phyloP scores from a whole-genome alignment of 352 stramenopile species.

The Phytophthora cryptogea region DNA sequence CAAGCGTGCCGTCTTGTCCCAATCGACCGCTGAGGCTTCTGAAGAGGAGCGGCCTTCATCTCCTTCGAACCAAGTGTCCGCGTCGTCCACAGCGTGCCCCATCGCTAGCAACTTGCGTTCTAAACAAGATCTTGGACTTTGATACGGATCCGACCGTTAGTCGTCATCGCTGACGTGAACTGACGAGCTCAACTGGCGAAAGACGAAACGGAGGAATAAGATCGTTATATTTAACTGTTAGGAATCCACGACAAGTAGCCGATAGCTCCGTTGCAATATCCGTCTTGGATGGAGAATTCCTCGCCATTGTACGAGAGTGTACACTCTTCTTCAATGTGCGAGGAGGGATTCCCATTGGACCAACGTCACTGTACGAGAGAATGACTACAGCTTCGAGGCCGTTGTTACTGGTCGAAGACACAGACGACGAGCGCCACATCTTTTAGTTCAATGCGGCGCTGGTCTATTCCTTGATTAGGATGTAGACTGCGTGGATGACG shows the following conservation, averaged over 20 bases:
- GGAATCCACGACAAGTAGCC: slow-evolving; percentile 9
- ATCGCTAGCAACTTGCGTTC: slow-evolving; percentile 7
- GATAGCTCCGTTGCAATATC: slow-evolving; percentile 20
- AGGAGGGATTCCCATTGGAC: background rate
- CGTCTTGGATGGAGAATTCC: slow-evolving; percentile 4
- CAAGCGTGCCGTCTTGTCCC: slow-evolving; percentile 51
- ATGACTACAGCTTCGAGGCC: background rate
- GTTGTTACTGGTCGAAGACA: background rate
- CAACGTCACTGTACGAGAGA: slow-evolving; percentile 32
- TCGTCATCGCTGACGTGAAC: slow-evolving; percentile 6
- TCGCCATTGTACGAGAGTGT: slow-evolving; percentile 35
- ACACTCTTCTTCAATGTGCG: slow-evolving; percentile 41
- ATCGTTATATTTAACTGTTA: slow-evolving; percentile 27
- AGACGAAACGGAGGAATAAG: slow-evolving; percentile 16
- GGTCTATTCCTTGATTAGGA: slow-evolving; percentile 68
- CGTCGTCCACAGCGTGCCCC: slow-evolving; percentile 25
- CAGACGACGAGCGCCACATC: slow-evolving; percentile 25
- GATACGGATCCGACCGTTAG: background rate
- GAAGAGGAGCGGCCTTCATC: slow-evolving; percentile 27
- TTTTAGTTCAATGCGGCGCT: slow-evolving; percentile 26
- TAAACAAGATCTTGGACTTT: slow-evolving; percentile 12
- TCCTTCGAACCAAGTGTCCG: slow-evolving; percentile 33
- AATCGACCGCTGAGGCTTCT: slow-evolving; percentile 28
- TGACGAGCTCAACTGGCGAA: slow-evolving; percentile 18
- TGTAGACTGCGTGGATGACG: slow-evolving; percentile 79